These are phyloP conservation scores for Penicillium sp. DNA, from an alignment of 2,329 filamentous ascomycete species.

Conservation along the genomic window DNA sequence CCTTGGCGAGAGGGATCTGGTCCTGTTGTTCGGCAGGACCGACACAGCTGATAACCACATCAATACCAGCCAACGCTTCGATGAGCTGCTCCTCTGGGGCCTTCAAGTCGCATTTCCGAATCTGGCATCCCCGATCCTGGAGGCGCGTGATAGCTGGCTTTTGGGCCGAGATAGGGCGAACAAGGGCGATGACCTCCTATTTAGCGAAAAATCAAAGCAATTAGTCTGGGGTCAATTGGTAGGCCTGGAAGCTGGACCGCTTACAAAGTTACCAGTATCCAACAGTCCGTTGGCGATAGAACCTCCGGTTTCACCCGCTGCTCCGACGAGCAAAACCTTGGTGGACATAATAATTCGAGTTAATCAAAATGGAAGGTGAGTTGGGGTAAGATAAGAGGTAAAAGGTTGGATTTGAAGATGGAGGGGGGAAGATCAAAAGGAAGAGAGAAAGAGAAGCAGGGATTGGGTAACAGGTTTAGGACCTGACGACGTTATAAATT, in stretches of 20 bases:
- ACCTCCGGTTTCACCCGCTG: conserved; percentile 41
- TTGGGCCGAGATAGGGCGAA: conserved; percentile 47
- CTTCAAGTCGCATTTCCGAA: conserved; percentile 46
- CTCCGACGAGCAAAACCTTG: conserved; percentile 40
- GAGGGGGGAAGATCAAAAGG: conserved; percentile 4
- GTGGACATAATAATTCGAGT: conserved; percentile 31
- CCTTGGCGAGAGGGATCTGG: conserved; percentile 49
- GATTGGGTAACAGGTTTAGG: conserved; percentile 25
- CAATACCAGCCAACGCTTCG: conserved; percentile 42
- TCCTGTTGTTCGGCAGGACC: conserved; percentile 35
- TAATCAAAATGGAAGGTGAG: not conserved
- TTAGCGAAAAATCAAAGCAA: not conserved
- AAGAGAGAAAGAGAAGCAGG: conserved; percentile 11
- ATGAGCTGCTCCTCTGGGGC: conserved; percentile 44
- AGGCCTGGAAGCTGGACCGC: not conserved
- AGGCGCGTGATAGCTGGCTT: conserved; percentile 47
- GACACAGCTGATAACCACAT: conserved; percentile 49
- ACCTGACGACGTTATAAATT: conserved; percentile 36
- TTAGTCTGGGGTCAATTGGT: conserved; percentile 3
- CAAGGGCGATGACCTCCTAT: conserved; percentile 51
- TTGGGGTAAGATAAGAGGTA: not conserved
- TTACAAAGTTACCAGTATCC: conserved; percentile 29
- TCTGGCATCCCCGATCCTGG: conserved; percentile 43
- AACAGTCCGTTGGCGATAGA: conserved; percentile 40
- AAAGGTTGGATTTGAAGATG: not conserved